Conservation (phyloP, 2,329 filamentous ascomycete genomes). For the Leptoxyphium fumago region DNA sequence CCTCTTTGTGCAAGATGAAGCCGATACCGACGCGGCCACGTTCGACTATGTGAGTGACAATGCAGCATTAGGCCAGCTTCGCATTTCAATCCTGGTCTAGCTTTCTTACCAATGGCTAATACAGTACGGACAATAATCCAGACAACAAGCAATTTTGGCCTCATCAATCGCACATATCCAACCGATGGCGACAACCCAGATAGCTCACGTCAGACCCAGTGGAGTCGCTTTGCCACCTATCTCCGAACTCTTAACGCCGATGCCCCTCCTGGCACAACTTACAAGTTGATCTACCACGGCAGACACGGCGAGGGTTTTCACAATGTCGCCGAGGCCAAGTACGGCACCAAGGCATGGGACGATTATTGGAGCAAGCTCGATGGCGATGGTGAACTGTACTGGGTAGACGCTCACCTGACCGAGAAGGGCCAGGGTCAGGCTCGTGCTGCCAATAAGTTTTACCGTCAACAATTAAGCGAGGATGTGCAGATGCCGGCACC, state of each 20-base stretch:
- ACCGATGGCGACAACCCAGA: conserved; percentile 25
- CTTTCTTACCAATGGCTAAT: neutral
- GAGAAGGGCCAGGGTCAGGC: conserved; percentile 43
- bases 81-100: neutral
- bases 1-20: conserved; percentile 38
- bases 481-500: conserved; percentile 43
- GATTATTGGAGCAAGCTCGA: conserved; percentile 49
- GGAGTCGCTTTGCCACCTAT: conserved; percentile 49
- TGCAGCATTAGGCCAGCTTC: neutral
- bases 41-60: conserved; percentile 33
- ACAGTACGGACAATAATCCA: conserved; percentile 1
- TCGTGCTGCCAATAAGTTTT: conserved; percentile 43
- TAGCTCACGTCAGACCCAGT: conserved; percentile 37
- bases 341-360: conserved; percentile 56
- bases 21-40: conserved; percentile 27
- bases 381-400: conserved; percentile 47
- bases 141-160: conserved; percentile 28
- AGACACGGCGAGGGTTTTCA: conserved; percentile 53
- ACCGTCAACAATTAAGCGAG: conserved; percentile 36
- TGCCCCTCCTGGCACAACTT: conserved; percentile 32
- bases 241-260: conserved; percentile 38
- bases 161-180: conserved; percentile 32
- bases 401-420: conserved; percentile 51
- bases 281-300: conserved; percentile 54
- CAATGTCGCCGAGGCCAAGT: conserved; percentile 51